A percentile compares a stretch with the other conserved stretches of the same genome.
phyloP scores from a whole-genome alignment of 2,329 filamentous ascomycete species.

The Thelonectria blattea region DNA sequence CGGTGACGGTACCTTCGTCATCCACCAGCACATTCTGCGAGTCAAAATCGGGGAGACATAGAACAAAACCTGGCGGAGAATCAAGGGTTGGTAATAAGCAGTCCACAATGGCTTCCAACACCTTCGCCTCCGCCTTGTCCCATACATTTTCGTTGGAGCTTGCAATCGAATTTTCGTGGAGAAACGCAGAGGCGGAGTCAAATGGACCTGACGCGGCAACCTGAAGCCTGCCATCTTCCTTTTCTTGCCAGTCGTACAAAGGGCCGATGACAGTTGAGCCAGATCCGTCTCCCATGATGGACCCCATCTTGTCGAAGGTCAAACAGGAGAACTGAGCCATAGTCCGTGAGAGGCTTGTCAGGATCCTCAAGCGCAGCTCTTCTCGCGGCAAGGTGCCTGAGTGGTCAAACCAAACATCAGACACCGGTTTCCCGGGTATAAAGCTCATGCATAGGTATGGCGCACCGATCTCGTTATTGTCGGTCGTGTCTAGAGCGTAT shows the following conservation, averaged over 20 bases:
- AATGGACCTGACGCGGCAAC: slow-evolving; percentile 18
- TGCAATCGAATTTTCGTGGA: not conserved
- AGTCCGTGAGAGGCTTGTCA: slow-evolving; percentile 14
- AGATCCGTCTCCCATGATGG: slow-evolving; percentile 11
- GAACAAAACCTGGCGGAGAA: slow-evolving; percentile 19
- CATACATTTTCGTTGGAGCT: not conserved
- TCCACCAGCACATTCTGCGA: slow-evolving; percentile 27
- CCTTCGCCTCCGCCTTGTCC: slow-evolving; percentile 9
- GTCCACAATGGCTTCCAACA: slow-evolving; percentile 10
- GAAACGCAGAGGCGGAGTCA: slow-evolving; percentile 12
- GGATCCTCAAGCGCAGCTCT: slow-evolving; percentile 21
- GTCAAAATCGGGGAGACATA: slow-evolving; percentile 28
- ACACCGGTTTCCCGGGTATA: slow-evolving; percentile 18
- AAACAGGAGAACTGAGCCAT: slow-evolving; percentile 24
- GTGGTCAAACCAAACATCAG: slow-evolving; percentile 20
- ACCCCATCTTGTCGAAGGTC: slow-evolving; percentile 24
- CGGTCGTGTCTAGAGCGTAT: slow-evolving; percentile 21
- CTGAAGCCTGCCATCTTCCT: slow-evolving; percentile 6
- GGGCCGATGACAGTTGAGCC: slow-evolving; percentile 10
- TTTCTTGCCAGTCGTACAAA: slow-evolving; percentile 2
- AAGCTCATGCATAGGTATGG: slow-evolving; percentile 31
- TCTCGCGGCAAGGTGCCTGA: slow-evolving; percentile 12
- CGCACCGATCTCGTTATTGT: slow-evolving; percentile 21
- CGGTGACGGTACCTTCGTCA: slow-evolving; percentile 16
- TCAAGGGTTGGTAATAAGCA: slow-evolving; percentile 5